Conservation (phyloP, 2,329 filamentous ascomycete species). For the Orbilia javanica region DNA sequence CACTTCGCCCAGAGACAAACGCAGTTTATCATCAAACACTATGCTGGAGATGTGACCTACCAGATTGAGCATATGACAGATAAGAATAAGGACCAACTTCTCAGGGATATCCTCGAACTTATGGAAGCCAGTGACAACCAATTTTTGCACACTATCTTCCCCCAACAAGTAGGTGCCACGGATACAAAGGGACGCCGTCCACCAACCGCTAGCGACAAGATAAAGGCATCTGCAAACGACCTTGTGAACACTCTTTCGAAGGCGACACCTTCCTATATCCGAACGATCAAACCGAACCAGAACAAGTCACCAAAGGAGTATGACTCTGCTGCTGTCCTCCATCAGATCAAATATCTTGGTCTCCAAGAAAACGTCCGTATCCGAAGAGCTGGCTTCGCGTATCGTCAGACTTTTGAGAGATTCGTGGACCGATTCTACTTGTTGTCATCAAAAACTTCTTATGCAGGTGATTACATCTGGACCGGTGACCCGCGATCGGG, state of each 20-base stretch:
- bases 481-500: conserved; percentile 85
- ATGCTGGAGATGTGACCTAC: conserved; percentile 98
- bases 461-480: conserved; percentile 75
- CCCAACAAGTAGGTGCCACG: conserved; percentile 79
- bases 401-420: conserved; percentile 98
- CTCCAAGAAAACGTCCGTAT: conserved; percentile 98
- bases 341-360: conserved; percentile 96
- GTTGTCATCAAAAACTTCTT: conserved; percentile 82
- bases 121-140: conserved; percentile 84
- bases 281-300: conserved; percentile 99
- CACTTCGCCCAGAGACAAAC: conserved; percentile 90
- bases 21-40: conserved; percentile 94
- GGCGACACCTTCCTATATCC: conserved; percentile 98
- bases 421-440: conserved; percentile 98
- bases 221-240: conserved; percentile 97
- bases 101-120: conserved; percentile 96
- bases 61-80: conserved; percentile 99
- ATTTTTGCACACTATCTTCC: conserved; percentile 87
- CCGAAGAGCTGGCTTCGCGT: conserved; percentile 97
- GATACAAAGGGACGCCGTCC: conserved; percentile 95
- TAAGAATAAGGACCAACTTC: conserved; percentile 99
- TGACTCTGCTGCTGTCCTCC: conserved; percentile 97
- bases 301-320: conserved; percentile 97
- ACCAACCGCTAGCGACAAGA: conserved; percentile 90
- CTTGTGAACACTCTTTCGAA: conserved; percentile 98